Conservation (phyloP, 352 stramenopile species). For the Phytophthora pisi region DNA sequence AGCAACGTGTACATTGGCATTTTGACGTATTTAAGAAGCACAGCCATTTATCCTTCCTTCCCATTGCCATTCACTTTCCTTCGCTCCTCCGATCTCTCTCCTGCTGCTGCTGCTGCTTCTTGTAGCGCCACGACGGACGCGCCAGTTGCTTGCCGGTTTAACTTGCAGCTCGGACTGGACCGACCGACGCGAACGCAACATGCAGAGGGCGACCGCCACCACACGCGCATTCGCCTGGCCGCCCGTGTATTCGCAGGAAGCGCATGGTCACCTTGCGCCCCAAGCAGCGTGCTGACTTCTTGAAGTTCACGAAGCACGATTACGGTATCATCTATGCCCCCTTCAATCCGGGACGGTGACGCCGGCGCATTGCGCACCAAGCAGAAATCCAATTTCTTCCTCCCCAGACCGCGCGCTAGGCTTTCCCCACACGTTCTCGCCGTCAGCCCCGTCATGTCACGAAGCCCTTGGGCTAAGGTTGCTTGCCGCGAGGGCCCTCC, state of each 20-base stretch:
- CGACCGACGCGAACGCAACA: too few species aligned
- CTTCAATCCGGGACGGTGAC: conserved; percentile 25
- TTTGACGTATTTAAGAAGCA: conserved; percentile 39
- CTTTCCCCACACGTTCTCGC: background rate
- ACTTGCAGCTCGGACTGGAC: too few species aligned
- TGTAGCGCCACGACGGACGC: conserved; percentile 19
- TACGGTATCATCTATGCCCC: conserved; percentile 25
- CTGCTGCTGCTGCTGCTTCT: conserved; percentile 23
- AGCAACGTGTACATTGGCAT: conserved; percentile 24
- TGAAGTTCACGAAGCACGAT: conserved; percentile 26
- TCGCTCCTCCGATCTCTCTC: background rate
- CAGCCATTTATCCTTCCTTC: background rate
- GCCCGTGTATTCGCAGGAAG: background rate
- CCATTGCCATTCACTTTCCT: background rate
- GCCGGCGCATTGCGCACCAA: conserved; percentile 26
- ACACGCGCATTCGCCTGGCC: background rate
- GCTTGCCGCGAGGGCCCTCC: too few species aligned
- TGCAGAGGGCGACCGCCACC: background rate
- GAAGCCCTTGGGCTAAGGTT: too few species aligned
- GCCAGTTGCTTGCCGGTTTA: conserved; percentile 10
- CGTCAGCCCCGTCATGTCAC: too few species aligned
- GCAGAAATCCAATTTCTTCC: conserved; percentile 15
- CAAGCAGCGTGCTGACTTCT: conserved; percentile 29
- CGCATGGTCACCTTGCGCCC: conserved; percentile 1
- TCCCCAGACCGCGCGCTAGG: background rate